Percentiles rank a stretch among this genome's conserved stretches.
These are phyloP conservation scores for Diplotaxis tenuifolia DNA, from an alignment of 345 rosid species.

Conservation along the genomic window DNA sequence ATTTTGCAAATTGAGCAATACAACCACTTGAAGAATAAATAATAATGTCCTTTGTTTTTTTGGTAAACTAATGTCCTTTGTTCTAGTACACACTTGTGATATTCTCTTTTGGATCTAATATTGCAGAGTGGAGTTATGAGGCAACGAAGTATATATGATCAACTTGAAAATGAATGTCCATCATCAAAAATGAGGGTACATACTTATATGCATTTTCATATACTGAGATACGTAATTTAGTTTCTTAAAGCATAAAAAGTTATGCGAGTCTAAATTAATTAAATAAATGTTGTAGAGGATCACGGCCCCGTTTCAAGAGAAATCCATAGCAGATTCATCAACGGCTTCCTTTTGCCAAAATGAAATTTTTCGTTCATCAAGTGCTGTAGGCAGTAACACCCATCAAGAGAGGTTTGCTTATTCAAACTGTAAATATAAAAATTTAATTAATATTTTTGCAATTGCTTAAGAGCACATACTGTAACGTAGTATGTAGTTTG, in stretches of 20 bases:
- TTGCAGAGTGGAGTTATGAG: slow-evolving; percentile 23
- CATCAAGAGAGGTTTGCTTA: slow-evolving; percentile 20
- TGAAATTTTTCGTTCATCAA: neutral
- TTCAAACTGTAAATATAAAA: neutral
- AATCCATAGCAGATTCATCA: neutral
- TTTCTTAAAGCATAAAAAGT: no score
- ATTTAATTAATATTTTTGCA: neutral
- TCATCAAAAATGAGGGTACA: slow-evolving; percentile 1
- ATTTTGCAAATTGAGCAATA: neutral
- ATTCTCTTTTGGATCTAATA: neutral
- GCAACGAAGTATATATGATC: neutral
- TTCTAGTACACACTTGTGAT: neutral
- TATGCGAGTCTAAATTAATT: no score
- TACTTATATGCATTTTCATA: no score
- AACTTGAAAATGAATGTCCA: slow-evolving; percentile 7
- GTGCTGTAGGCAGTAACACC: neutral
- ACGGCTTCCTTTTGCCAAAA: neutral
- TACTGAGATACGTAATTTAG: no score
- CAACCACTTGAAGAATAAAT: neutral
- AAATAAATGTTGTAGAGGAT: no score
- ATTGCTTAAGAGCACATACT: no score
- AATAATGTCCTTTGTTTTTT: no score
- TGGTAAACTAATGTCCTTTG: no score
- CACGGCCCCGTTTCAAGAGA: slow-evolving; percentile 21
- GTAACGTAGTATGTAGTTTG: no score